Evolutionary conservation across 805 yeast species (phyloP).

Genomic region (Saturnispora besseyi): DNA sequence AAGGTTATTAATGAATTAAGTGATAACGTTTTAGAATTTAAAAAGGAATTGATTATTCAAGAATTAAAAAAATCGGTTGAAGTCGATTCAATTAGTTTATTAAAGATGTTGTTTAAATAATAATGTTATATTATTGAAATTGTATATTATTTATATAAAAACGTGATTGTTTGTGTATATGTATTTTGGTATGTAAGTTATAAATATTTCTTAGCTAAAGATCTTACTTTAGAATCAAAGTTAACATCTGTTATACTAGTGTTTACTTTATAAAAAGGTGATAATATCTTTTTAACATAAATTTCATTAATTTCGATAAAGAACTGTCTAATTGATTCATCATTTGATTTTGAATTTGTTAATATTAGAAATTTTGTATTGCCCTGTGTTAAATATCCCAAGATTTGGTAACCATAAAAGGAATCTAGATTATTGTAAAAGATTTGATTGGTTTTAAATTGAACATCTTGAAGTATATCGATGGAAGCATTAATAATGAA

Average conservation of each 20-base stretch:
- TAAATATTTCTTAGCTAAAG: slow-evolving; percentile 67
- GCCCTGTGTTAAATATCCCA: slow-evolving; percentile 82
- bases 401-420: slow-evolving; percentile 74
- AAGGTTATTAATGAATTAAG: slow-evolving; percentile 19
- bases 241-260: slow-evolving; percentile 64
- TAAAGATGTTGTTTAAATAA: slow-evolving; percentile 27
- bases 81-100: slow-evolving; percentile 25
- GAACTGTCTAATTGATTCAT: slow-evolving; percentile 72
- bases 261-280: slow-evolving; percentile 76
- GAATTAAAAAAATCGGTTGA: slow-evolving; percentile 17
- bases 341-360: slow-evolving; percentile 49
- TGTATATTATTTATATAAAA: not conserved
- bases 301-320: slow-evolving; percentile 80
- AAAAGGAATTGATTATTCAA: slow-evolving; percentile 17
- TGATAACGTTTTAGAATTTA: slow-evolving; percentile 15
- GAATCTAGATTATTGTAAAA: slow-evolving; percentile 75
- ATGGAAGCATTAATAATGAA: slow-evolving; percentile 82
- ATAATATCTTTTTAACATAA: slow-evolving; percentile 74
- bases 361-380: slow-evolving; percentile 72
- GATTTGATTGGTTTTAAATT: slow-evolving; percentile 61
- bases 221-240: slow-evolving; percentile 68
- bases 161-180: not conserved
- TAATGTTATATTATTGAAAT: not conserved
- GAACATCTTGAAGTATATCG: slow-evolving; percentile 85
- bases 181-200: slow-evolving; percentile 20